A percentile compares a stretch with the other conserved stretches of the same genome.
phyloP scores from a whole-genome alignment of 345 rosid genomes.

The Citrus trifoliata region DNA sequence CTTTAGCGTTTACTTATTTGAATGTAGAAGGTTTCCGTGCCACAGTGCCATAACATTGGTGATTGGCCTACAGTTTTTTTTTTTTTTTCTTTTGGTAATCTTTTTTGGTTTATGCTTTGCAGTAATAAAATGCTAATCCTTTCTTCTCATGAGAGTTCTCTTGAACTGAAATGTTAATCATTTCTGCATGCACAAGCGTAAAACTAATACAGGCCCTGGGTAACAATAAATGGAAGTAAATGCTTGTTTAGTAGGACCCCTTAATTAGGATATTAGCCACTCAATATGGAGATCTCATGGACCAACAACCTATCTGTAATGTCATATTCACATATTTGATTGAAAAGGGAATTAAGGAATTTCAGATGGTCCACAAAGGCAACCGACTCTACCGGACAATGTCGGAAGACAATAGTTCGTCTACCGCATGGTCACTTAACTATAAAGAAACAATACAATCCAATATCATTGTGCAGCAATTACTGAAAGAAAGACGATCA shows the following conservation, averaged over 20 bases:
- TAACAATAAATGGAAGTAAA: constrained; percentile 8
- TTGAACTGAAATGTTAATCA: background rate
- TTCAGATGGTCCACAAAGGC: constrained; percentile 28
- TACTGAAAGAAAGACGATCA: constrained; percentile 5
- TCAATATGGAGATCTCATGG: constrained; percentile 20
- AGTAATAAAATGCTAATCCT: background rate
- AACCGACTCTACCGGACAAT: constrained; percentile 20
- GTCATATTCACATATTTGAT: constrained; percentile 25
- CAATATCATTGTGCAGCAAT: constrained; percentile 15
- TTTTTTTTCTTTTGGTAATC: background rate
- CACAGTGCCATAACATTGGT: background rate
- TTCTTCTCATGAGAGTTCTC: background rate
- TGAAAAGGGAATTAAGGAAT: constrained; percentile 7
- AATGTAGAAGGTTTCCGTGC: background rate
- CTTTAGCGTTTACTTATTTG: background rate
- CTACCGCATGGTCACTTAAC: constrained; percentile 3
- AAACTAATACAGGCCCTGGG: background rate
- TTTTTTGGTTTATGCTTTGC: background rate
- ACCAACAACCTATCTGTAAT: background rate
- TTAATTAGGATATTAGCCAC: constrained; percentile 21
- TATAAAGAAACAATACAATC: constrained; percentile 2
- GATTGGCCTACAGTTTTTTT: background rate
- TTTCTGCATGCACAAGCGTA: background rate
- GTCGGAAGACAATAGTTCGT: constrained; percentile 11
- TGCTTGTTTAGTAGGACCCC: constrained; percentile 4